phyloP scores from a whole-genome alignment of 768 basidiomycete species.

The Termitomyces sp. region DNA sequence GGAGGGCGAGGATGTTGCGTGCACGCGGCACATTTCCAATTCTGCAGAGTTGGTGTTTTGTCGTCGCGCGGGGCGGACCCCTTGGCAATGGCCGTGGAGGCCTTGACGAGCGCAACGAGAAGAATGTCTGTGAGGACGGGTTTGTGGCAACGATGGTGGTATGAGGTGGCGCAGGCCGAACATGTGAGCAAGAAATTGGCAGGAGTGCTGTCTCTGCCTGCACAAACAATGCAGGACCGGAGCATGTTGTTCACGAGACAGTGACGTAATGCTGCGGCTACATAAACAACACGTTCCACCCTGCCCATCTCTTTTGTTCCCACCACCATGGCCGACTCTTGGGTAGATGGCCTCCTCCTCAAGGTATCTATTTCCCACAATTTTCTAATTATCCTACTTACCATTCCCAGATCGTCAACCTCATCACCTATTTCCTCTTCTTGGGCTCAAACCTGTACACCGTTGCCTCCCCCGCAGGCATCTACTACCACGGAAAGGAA shows the following conservation, averaged over 20 bases:
- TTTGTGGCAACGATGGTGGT: slow-evolving; percentile 37
- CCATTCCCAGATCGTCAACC: slow-evolving; percentile 59
- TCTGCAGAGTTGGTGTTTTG: slow-evolving; percentile 10
- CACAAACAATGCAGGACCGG: slow-evolving; percentile 19
- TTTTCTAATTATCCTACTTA: not conserved
- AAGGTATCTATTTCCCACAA: slow-evolving; percentile 41
- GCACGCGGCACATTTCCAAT: slow-evolving; percentile 22
- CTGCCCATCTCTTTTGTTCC: slow-evolving; percentile 10
- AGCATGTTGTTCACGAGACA: not conserved
- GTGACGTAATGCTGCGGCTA: slow-evolving; percentile 10
- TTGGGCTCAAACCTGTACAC: slow-evolving; percentile 91
- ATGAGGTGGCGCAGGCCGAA: slow-evolving; percentile 21
- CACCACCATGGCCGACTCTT: slow-evolving; percentile 54
- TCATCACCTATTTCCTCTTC: slow-evolving; percentile 80
- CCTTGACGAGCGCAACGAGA: slow-evolving; percentile 27
- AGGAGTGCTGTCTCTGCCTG: slow-evolving; percentile 16
- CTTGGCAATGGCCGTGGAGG: slow-evolving; percentile 11
- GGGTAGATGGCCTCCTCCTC: slow-evolving; percentile 80
- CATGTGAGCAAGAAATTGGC: slow-evolving; percentile 32
- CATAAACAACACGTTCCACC: slow-evolving; percentile 2
- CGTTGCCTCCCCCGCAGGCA: slow-evolving; percentile 68
- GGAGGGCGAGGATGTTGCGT: not conserved
- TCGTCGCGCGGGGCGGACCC: slow-evolving; percentile 1
- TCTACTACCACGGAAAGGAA: slow-evolving; percentile 72
- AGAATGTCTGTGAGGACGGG: slow-evolving; percentile 29